phyloP scores from a whole-genome alignment of 768 basidiomycete genomes.

The Agaricus bisporus region DNA sequence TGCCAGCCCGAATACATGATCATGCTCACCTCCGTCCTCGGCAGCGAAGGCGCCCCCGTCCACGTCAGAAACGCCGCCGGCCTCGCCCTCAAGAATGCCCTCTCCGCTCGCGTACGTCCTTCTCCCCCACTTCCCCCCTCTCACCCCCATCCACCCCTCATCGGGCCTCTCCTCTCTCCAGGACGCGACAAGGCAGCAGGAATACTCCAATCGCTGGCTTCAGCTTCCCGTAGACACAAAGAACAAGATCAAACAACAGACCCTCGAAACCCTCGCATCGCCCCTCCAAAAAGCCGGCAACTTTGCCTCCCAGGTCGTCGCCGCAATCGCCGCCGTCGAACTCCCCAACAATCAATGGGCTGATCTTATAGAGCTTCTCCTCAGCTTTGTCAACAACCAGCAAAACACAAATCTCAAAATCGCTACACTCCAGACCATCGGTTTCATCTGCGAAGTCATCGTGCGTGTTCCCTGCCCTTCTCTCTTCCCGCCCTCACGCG shows the following conservation, averaged over 20 bases:
- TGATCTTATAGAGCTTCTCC: conserved; percentile 80
- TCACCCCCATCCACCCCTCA: neutral
- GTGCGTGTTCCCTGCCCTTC: conserved; percentile 43
- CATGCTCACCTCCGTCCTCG: conserved; percentile 82
- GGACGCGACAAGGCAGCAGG: conserved; percentile 71
- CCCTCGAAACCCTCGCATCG: conserved; percentile 78
- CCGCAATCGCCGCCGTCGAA: conserved; percentile 92
- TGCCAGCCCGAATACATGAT: conserved; percentile 85
- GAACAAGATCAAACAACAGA: conserved; percentile 81
- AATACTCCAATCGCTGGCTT: conserved; percentile 79
- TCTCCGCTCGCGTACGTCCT: conserved; percentile 78
- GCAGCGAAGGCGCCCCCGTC: conserved; percentile 60
- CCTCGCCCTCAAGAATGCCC: conserved; percentile 92
- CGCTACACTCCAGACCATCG: conserved; percentile 90
- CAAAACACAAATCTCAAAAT: conserved; percentile 72
- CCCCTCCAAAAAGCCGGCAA: conserved; percentile 65
- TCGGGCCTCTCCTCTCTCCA: conserved; percentile 26
- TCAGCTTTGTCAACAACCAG: conserved; percentile 79
- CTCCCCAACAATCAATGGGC: conserved; percentile 86
- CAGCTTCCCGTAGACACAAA: conserved; percentile 61
- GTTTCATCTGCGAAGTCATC: conserved; percentile 95
- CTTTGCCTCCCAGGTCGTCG: conserved; percentile 89
- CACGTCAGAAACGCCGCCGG: conserved; percentile 94
- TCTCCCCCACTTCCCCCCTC: conserved; percentile 14
- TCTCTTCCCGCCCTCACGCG: conserved; percentile 3